Conservation (phyloP, 768 basidiomycete species). For the Pleurotus cornucopiae region DNA sequence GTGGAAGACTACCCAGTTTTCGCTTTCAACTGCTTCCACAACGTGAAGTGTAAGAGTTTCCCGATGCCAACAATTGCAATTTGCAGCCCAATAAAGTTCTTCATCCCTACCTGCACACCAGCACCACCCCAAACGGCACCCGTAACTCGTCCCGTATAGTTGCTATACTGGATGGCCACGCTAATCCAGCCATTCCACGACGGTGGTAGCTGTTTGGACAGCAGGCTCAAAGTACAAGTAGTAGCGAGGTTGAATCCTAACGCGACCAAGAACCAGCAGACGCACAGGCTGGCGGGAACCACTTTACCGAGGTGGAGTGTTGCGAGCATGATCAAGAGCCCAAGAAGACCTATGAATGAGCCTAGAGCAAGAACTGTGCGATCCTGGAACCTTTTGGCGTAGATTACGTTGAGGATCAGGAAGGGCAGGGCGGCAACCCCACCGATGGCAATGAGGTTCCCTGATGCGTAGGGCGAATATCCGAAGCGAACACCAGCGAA, state of each 20-base stretch:
- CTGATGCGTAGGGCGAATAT: conserved; percentile 40
- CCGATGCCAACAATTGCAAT: conserved; percentile 59
- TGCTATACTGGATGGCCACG: conserved; percentile 65
- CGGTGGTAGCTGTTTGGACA: conserved; percentile 66
- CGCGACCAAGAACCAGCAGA: conserved; percentile 70
- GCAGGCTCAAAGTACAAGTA: conserved; percentile 60
- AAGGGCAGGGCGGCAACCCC: conserved; percentile 46
- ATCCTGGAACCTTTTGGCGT: conserved; percentile 43
- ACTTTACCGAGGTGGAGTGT: conserved; percentile 11
- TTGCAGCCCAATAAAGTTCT: conserved; percentile 54
- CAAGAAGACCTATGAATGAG: conserved; percentile 9
- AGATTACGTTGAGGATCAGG: conserved; percentile 41
- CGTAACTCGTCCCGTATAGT: conserved; percentile 58
- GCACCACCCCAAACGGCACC: conserved; percentile 69
- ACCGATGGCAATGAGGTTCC: conserved; percentile 48
- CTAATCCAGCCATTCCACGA: conserved; percentile 56
- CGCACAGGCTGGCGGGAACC: conserved; percentile 35
- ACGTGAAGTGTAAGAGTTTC: conserved; percentile 42
- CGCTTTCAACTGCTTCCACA: conserved; percentile 65
- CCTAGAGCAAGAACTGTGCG: conserved; percentile 43
- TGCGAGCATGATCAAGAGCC: conserved; percentile 13
- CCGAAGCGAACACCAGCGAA: conserved; percentile 34
- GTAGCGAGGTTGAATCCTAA: conserved; percentile 73
- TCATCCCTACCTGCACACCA: conserved; percentile 57
- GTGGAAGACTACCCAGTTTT: conserved; percentile 44